Base-by-base conservation (phyloP, 1,139 yeast genomes). In the Suhomyces maxii region DNA sequence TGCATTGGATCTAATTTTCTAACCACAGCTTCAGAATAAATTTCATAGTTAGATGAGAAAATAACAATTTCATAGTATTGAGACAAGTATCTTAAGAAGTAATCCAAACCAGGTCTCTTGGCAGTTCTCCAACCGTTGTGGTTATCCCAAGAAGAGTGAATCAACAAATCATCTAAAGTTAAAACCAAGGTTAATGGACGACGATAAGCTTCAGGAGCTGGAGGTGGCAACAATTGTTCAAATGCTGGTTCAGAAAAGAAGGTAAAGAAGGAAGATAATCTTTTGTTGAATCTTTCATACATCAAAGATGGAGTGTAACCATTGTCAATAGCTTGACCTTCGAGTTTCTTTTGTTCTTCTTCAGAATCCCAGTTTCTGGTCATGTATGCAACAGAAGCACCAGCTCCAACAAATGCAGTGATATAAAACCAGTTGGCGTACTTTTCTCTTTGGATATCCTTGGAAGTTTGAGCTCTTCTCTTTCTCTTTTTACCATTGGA, bases 81-180 rank as follows among this genome's bases (percentile, higher is more conserved):
- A 7, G 97, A 88, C 59, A 93, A 77, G 69, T 93, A 93, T 34
- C 96, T 96, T 65, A 93, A 75, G 73, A 93, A 93, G 76, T 95
- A 95, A 69, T 95, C 99, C 52, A 89, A 83, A 50, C 99, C 99
- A 37, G 99, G 99, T 73, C 99, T 88, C 77, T 95, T 95, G 38
- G 96, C 98, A 18, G 98, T 93, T 73, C 96, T 84, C 99, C 99
- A 93, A 45, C 99, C 99, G 63, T 84, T 79, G 67, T 89, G 83
- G 56, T 90, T 83, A 50, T 88, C 82, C 99, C 99, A 93, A 51
- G 86, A 89, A 40, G 96, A 85, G 68, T 93, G 97, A 51, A 91
- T 82, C 64, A 93, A 79, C 52, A 93, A 75, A 63, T 93, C 99
- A 57, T 93, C 99, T 59, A 93, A 78, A 26, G 90, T 86, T 55